Evolutionary conservation across 495 filamentous ascomycete species (phyloP), one percentile per base, ranked within the genome.

Genomic region (Penicillium manginii): DNA sequence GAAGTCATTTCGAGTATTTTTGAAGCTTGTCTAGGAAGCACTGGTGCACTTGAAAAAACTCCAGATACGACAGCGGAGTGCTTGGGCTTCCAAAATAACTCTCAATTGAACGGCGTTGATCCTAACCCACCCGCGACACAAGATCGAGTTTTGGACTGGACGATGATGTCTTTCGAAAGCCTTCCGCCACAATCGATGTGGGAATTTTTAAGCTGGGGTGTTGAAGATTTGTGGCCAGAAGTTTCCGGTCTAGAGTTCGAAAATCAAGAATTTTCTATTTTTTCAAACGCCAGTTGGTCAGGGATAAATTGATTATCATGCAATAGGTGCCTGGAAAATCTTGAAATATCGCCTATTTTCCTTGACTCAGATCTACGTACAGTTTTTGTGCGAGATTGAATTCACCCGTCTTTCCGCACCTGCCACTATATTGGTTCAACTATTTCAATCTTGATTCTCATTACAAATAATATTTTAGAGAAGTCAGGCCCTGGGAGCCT

Each of bases 1-100:
- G 85, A 88, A 66, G 85, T 87, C 31, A 78, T 90, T 52, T 78
- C 77, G 65, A 78, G 81, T 52, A 85, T 91, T 73, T 85, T 86
- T 61, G 84, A 86, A 64, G 85, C 87, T 12, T 66, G 57, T 18
- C 42, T 61, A 9, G 50, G 26, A 11, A 29, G 29, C 22, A 29
- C 53, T 15, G 46, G 5, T 6, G 45, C 29, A 21, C 35, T 29
- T 19, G 7, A 35, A 51, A 42, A 26, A 26, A 0, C 56, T n/a
- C 37, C 70, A 56, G 52, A 55, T 40, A 12, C 33, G 40, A 54
- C 19, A 22, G 35, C 18, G 4, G 33, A 23, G 17, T 10, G 35
- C 10, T 21, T 45, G 33, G 32, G 17, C 18, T 8, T 42, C 5
- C 42, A 23, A 4, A 26, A 45, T 23, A 32, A 37, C 21, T 35